Percentiles rank a stretch among this genome's conserved stretches.
Evolutionary conservation across 73 alveolate genomes (phyloP).

Genomic region (Paraurostyla sp.): DNA sequence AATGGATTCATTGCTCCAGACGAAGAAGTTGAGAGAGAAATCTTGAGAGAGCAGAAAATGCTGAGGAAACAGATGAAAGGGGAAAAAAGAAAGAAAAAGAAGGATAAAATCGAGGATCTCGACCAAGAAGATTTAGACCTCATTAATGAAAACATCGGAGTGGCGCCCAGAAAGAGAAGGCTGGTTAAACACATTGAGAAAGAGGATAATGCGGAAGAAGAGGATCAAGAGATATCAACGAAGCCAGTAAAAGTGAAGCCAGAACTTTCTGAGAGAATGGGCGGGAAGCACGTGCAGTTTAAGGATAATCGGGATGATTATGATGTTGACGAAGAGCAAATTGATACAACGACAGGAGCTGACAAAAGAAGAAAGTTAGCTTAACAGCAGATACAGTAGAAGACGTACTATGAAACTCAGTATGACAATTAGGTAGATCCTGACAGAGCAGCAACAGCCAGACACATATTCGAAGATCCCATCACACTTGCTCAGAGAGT

Average conservation of each 20-base stretch:
- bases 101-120: neutral
- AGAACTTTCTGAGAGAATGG: neutral
- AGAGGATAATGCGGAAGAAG: neutral
- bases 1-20: constrained; percentile 43
- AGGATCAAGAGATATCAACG: neutral
- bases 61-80: neutral
- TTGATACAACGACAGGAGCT: neutral
- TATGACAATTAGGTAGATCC: neutral
- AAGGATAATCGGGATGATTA: neutral
- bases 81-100: constrained; percentile 9
- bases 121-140: constrained; percentile 20
- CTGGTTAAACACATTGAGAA: neutral
- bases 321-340: constrained; percentile 35
- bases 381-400: neutral
- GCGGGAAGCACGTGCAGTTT: too few species aligned
- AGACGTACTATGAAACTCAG: neutral
- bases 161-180: neutral
- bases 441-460: constrained; percentile 27
- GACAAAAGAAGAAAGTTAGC: neutral
- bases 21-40: constrained; percentile 51
- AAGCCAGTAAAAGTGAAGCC: too few species aligned
- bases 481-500: neutral
- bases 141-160: constrained; percentile 1
- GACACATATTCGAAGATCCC: constrained; percentile 48
- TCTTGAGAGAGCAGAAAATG: constrained; percentile 7